Conservation (phyloP, 2,329 filamentous ascomycete species). For the Diplodia intermedia region DNA sequence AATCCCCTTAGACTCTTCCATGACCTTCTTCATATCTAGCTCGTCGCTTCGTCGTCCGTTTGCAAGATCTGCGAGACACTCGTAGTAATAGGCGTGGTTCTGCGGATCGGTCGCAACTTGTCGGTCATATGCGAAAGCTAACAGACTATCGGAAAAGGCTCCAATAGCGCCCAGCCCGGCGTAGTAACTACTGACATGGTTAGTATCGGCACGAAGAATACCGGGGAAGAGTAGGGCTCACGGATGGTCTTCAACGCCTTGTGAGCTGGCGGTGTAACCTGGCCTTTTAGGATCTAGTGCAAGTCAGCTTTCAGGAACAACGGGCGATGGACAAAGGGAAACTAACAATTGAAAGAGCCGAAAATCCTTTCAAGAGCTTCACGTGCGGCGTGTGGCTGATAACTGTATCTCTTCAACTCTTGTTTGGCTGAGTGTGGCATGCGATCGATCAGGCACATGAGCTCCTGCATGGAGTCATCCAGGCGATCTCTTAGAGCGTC, state of each 20-base stretch:
- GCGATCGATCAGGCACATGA: conserved; percentile 60
- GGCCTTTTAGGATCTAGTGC: conserved; percentile 7
- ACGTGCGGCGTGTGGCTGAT: conserved; percentile 46
- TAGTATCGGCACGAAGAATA: background rate
- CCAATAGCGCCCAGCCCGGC: conserved; percentile 67
- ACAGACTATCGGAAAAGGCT: conserved; percentile 67
- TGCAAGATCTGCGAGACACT: conserved; percentile 68
- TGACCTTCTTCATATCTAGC: conserved; percentile 64
- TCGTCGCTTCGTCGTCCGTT: conserved; percentile 61
- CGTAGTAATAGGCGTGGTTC: conserved; percentile 67
- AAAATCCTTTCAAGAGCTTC: conserved; percentile 49
- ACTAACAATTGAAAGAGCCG: conserved; percentile 48
- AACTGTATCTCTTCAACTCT: conserved; percentile 42
- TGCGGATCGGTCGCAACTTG: conserved; percentile 64
- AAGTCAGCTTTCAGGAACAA: background rate
- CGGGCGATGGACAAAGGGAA: background rate
- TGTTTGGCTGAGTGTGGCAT: conserved; percentile 42
- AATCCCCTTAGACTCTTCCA: conserved; percentile 65
- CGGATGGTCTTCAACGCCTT: conserved; percentile 48
- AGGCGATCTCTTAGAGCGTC: conserved; percentile 47
- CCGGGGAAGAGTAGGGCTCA: conserved; percentile 28
- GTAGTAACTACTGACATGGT: conserved; percentile 56
- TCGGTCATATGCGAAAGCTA: conserved; percentile 68
- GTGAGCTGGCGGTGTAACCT: conserved; percentile 31
- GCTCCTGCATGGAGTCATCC: conserved; percentile 66